Evolutionary conservation across 352 stramenopile genomes (phyloP).

Genomic region (Globisporangium mamillatum): DNA sequence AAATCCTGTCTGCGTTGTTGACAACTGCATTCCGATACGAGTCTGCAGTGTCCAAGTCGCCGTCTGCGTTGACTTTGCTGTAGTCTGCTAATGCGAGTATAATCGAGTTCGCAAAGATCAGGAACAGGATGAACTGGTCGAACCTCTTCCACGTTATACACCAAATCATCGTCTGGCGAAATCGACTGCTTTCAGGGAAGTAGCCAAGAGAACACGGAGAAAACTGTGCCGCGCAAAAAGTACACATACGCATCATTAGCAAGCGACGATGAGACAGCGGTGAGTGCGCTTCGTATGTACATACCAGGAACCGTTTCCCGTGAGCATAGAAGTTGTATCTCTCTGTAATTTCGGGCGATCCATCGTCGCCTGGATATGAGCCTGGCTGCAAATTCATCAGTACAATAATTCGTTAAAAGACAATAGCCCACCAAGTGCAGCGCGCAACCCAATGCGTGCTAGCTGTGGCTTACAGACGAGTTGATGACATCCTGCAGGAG

Average conservation of each 20-base stretch:
- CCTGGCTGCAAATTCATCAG: slow-evolving; percentile 11
- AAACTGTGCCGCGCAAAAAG: slow-evolving; percentile 31
- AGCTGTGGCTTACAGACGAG: slow-evolving; percentile 18
- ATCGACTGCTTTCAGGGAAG: slow-evolving; percentile 48
- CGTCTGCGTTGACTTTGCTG: slow-evolving; percentile 43
- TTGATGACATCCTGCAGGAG: slow-evolving; percentile 34
- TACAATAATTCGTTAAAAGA: not conserved
- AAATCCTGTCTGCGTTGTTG: slow-evolving; percentile 48
- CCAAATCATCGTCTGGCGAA: slow-evolving; percentile 58
- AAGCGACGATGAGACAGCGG: not conserved
- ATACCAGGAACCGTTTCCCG: slow-evolving; percentile 53
- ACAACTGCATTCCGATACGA: slow-evolving; percentile 60
- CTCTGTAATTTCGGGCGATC: slow-evolving; percentile 19
- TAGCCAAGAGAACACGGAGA: slow-evolving; percentile 48
- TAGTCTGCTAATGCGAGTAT: slow-evolving; percentile 82
- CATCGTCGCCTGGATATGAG: slow-evolving; percentile 19
- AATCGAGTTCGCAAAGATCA: slow-evolving; percentile 81
- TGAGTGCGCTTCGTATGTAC: slow-evolving; percentile 15
- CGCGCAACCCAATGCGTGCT: not conserved
- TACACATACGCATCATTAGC: not conserved
- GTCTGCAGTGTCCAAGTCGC: slow-evolving; percentile 35
- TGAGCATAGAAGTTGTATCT: slow-evolving; percentile 63
- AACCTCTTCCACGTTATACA: slow-evolving; percentile 75
- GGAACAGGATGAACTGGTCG: slow-evolving; percentile 79
- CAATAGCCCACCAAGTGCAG: not conserved